phyloP scores from a whole-genome alignment of 345 rosid species.

The Bretschneidera sinensis region DNA sequence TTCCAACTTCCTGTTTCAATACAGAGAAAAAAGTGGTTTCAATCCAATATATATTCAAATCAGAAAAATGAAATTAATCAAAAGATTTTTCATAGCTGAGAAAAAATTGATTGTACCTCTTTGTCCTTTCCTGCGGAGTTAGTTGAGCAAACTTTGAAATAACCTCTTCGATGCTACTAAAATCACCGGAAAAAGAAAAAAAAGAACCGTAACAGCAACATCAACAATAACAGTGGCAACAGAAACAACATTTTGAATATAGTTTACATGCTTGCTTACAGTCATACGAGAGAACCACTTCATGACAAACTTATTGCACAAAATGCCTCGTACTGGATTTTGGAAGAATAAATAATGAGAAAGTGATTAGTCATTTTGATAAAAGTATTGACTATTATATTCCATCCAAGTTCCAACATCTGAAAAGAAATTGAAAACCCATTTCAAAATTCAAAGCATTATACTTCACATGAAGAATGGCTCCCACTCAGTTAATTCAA shows the following conservation, averaged over 20 bases:
- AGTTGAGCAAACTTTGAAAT: constrained; percentile 67
- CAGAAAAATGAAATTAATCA: neutral
- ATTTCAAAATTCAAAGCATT: neutral
- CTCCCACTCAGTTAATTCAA: neutral
- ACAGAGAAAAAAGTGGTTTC: constrained; percentile 10
- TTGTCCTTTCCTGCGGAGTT: constrained; percentile 83
- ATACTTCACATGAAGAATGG: neutral
- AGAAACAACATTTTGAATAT: neutral
- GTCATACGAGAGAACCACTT: neutral
- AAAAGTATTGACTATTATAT: neutral
- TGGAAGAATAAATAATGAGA: neutral
- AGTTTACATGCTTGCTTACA: neutral
- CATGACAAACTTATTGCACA: neutral
- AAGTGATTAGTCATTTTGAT: too few species aligned
- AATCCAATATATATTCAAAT: constrained; percentile 6
- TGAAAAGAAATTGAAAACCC: too few species aligned
- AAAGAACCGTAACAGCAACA: constrained; percentile 4
- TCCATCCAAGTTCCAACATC: neutral
- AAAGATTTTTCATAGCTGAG: neutral
- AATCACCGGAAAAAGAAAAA: neutral
- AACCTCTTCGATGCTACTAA: constrained; percentile 67
- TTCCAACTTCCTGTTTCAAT: constrained; percentile 73
- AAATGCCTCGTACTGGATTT: neutral
- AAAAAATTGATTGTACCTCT: constrained; percentile 36
- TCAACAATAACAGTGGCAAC: neutral